Evolutionary conservation across 2,329 filamentous ascomycete species (phyloP).

Genomic region (Alternaria triticimaculans): DNA sequence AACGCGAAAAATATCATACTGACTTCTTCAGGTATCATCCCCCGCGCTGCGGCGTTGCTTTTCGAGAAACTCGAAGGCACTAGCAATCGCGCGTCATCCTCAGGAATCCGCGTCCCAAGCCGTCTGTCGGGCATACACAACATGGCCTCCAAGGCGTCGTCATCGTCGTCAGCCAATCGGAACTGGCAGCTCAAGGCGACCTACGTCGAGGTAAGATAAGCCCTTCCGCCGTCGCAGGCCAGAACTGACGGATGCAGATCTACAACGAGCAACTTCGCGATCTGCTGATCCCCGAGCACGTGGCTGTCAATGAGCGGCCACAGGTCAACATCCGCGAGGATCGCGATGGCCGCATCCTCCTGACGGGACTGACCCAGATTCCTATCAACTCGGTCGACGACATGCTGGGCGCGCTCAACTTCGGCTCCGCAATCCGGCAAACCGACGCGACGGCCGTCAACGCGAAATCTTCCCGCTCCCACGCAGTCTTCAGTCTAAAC

Average conservation of each 20-base stretch:
- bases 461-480: constrained; percentile 94
- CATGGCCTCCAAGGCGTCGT: constrained; percentile 51
- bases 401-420: constrained; percentile 84
- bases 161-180: constrained; percentile 64
- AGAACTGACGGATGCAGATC: constrained; percentile 64
- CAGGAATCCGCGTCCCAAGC: constrained; percentile 71
- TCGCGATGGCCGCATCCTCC: constrained; percentile 88
- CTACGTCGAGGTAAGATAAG: constrained; percentile 70
- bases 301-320: constrained; percentile 72
- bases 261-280: constrained; percentile 97
- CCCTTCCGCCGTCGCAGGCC: neutral
- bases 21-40: constrained; percentile 79
- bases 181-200: constrained; percentile 93
- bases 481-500: constrained; percentile 96
- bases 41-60: constrained; percentile 81
- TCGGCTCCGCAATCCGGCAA: constrained; percentile 92
- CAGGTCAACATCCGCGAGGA: constrained; percentile 94
- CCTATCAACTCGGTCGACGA: constrained; percentile 92
- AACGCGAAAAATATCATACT: constrained; percentile 10
- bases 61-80: constrained; percentile 83
- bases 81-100: constrained; percentile 68
- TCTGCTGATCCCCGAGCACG: constrained; percentile 79
- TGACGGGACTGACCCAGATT: constrained; percentile 87
- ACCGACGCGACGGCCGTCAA: constrained; percentile 98
- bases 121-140: constrained; percentile 71